Evolutionary conservation across 78 protist species (phyloP).

Genomic region (Trichosphaerium sp.): DNA sequence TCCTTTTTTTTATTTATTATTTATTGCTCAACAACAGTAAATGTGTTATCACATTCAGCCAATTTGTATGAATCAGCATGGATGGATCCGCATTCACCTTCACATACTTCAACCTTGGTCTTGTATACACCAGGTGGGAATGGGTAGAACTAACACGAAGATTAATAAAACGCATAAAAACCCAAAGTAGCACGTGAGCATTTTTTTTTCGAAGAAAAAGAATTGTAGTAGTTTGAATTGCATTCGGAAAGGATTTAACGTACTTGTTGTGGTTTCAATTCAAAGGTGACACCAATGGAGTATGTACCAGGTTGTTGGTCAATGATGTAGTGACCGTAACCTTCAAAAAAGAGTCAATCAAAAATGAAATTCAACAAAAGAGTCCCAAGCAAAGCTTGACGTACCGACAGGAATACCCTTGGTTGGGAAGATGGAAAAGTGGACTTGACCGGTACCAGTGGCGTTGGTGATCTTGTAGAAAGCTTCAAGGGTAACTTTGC

Average conservation of each 20-base stretch:
- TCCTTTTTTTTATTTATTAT: too few relatives aligned
- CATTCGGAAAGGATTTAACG: too few relatives aligned
- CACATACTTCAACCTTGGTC: constrained; percentile 12
- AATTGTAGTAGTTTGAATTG: too few relatives aligned
- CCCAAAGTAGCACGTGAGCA: too few relatives aligned
- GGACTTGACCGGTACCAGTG: constrained; percentile 11
- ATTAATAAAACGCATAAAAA: too few relatives aligned
- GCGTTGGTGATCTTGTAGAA: constrained; percentile 4
- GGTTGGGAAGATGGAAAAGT: constrained; percentile 11
- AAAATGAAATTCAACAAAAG: too few relatives aligned
- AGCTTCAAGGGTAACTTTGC: background rate
- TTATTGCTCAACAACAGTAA: constrained; percentile 10
- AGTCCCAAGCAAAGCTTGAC: too few relatives aligned
- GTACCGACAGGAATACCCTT: constrained; percentile 19
- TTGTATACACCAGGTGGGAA: constrained; percentile 21
- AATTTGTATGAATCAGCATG: constrained; percentile 9
- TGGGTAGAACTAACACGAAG: too few relatives aligned
- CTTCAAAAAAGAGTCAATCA: too few relatives aligned
- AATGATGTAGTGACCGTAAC: constrained; percentile 16
- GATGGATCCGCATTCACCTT: constrained; percentile 28
- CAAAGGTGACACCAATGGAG: background rate
- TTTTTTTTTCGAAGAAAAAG: too few relatives aligned
- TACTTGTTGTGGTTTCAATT: background rate
- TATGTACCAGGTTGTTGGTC: background rate
- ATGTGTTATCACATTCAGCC: background rate